Conservation (phyloP, 78 protist genomes). For the Dictyostelium capitatum region DNA sequence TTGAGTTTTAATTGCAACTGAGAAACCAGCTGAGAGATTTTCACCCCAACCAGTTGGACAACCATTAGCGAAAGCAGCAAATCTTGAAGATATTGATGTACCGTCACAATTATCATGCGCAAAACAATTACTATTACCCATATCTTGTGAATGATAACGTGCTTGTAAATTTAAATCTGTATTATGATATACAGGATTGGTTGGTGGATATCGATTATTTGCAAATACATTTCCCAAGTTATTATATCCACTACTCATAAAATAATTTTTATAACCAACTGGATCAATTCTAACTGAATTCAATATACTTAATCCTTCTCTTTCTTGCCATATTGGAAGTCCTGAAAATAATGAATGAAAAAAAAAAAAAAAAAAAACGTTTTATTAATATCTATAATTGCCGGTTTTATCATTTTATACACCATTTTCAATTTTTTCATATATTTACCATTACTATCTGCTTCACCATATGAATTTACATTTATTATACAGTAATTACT, state of each 20-base stretch:
- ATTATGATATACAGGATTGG: constrained; percentile 9
- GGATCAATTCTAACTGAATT: constrained; percentile 34
- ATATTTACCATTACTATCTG: neutral
- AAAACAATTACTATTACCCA: constrained; percentile 16
- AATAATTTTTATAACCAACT: constrained; percentile 9
- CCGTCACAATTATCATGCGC: constrained; percentile 15
- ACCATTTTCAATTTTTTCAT: too few relatives aligned
- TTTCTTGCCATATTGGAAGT: constrained; percentile 48
- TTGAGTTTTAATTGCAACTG: neutral
- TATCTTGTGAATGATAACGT: constrained; percentile 13
- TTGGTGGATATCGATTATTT: neutral
- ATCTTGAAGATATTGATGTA: neutral
- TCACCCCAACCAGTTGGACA: constrained; percentile 31
- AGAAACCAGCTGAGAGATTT: neutral
- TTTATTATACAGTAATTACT: neutral
- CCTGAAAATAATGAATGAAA: neutral
- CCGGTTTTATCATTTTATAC: too few relatives aligned
- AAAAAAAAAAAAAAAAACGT: neutral
- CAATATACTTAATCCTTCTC: constrained; percentile 13
- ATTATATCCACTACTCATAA: neutral
- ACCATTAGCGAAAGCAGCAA: neutral
- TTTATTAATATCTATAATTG: neutral
- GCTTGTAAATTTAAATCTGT: constrained; percentile 15
- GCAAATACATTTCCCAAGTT: constrained; percentile 24
- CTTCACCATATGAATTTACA: constrained; percentile 20